Base-by-base conservation (phyloP, 257 asterid genomes). In the Thymus quinquecostatus region DNA sequence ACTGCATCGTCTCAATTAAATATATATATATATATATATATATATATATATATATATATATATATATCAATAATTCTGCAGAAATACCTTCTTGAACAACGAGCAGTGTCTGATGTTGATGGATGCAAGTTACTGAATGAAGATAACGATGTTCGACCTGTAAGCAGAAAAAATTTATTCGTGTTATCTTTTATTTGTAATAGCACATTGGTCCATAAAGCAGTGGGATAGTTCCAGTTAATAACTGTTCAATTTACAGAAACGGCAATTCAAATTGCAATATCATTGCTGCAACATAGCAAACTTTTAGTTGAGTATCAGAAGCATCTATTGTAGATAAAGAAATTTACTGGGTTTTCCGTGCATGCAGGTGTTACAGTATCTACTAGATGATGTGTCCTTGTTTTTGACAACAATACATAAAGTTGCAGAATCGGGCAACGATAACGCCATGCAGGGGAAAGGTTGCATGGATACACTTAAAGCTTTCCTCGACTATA, bases 51-150 rank as follows among this genome's bases (percentile, higher is more conserved):
- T 21, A 21, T 21, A 21, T 21, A 21, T 72, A 49, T 62, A 40
- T 38, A 40, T 66, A 36, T 10, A 43, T 78, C 60, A 63, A 66
- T 72, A 66, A 58, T 75, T 63, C 61, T 82, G 78, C 70, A 94
- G 99, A 89, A 86, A 76, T 91, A 87, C 83, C 99, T 94, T 81
- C 96, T 94, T 57, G 97, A 89, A 78, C 95, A 91, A 79, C 90
- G 90, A 74, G 99, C 99, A 68, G 96, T 94, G 75, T 78, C 81
- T 77, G 96, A 94, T 82, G 81, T 63, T 82, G 97, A 91, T 76
- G 97, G 94, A 75, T 88, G 97, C 72, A 94, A 89, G 84, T 82
- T 89, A 79, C 92, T 94, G 75, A 94, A 94, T 80, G 99, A 94
- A 81, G 97, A 94, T 77, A 87, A 87, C 75, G 99, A 94, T 81